Percentiles rank a stretch among this genome's conserved stretches.
phyloP scores from a whole-genome alignment of 2,329 filamentous ascomycete genomes.

The Claviceps africana region DNA sequence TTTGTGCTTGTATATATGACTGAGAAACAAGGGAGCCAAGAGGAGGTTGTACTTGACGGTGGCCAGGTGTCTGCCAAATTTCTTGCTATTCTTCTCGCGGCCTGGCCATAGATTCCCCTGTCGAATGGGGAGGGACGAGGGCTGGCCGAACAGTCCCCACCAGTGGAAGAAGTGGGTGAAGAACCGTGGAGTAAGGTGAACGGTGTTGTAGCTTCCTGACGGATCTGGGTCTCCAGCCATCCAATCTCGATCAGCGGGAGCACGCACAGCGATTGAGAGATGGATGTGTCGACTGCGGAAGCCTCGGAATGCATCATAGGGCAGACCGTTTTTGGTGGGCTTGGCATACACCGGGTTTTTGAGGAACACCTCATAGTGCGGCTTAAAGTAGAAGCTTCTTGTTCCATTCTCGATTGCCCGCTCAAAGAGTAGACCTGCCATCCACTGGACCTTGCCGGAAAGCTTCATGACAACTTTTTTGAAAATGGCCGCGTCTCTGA shows the following conservation, averaged over 20 bases:
- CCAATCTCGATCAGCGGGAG: constrained; percentile 81
- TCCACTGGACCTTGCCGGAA: constrained; percentile 88
- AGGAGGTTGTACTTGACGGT: constrained; percentile 97
- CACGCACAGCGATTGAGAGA: constrained; percentile 79
- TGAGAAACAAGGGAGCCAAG: constrained; percentile 82
- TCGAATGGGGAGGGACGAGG: constrained; percentile 85
- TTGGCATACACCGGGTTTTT: constrained; percentile 67
- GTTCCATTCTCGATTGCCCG: constrained; percentile 57
- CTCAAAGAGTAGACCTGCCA: constrained; percentile 85
- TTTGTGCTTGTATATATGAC: constrained; percentile 97
- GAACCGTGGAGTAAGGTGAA: constrained; percentile 87
- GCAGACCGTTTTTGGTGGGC: constrained; percentile 33
- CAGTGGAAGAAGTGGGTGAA: constrained; percentile 97
- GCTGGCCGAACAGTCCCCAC: constrained; percentile 93
- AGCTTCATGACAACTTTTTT: constrained; percentile 99
- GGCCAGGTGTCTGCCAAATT: constrained; percentile 91
- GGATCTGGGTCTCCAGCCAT: constrained; percentile 57
- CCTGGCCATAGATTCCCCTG: constrained; percentile 87
- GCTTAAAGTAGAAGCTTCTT: constrained; percentile 76
- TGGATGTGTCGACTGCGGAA: constrained; percentile 96
- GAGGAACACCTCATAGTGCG: constrained; percentile 82
- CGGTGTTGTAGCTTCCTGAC: constrained; percentile 87
- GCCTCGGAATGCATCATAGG: constrained; percentile 89
- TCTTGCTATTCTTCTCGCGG: constrained; percentile 92
- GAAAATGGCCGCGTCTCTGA: constrained; percentile 67